Percentiles rank a stretch among this genome's conserved stretches.
These are phyloP conservation scores for Ophiognomonia clavigignenti-juglandacearum DNA, from an alignment of 2,329 filamentous ascomycete species.

Conservation along the genomic window DNA sequence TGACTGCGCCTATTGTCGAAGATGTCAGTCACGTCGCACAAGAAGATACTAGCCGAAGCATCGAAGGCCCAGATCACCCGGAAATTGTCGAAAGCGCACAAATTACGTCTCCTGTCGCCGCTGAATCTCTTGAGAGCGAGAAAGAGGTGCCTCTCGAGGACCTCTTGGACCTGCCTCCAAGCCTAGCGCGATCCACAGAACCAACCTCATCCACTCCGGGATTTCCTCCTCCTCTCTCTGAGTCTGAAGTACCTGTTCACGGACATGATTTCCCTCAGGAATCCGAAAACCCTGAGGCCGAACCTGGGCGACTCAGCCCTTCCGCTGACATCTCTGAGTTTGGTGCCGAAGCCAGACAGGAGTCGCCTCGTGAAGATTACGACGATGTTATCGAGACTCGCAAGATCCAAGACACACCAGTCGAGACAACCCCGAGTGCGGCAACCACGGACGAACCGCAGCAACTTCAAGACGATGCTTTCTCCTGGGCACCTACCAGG, in stretches of 20 bases:
- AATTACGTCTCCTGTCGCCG: no score
- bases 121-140: not conserved
- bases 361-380: not conserved
- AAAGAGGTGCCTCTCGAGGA: not conserved
- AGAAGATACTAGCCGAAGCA: no score
- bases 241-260: not conserved
- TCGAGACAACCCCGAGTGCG: not conserved
- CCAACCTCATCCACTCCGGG: not conserved
- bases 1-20: not conserved
- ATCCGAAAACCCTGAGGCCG: not conserved
- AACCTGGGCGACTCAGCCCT: not conserved
- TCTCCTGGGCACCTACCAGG: slow-evolving; percentile 24
- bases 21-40: not conserved
- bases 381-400: not conserved
- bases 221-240: not conserved
- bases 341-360: not conserved
- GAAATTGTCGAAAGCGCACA: not conserved
- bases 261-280: not conserved
- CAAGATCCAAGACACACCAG: not conserved
- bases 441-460: not conserved
- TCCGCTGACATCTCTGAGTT: no score
- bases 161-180: not conserved
- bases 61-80: not conserved
- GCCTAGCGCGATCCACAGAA: not conserved
- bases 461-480: slow-evolving; percentile 19